A percentile compares a stretch with the other conserved stretches of the same genome.
Conservation (phyloP, 2,329 filamentous ascomycete species). For the Fusarium sp. region DNA sequence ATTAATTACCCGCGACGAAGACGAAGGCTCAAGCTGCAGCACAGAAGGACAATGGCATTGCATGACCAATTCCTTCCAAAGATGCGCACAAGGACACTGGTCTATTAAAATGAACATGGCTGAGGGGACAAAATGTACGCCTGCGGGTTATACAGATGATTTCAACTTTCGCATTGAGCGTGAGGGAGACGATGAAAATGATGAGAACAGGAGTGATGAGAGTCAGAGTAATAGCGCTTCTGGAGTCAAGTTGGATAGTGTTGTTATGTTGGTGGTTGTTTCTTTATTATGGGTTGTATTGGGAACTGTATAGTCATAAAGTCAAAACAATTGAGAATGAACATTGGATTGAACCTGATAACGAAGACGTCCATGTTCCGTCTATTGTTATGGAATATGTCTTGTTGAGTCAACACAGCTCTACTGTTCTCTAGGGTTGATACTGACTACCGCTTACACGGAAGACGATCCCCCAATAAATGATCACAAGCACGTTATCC, state of each 20-base stretch:
- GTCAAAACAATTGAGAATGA: background rate
- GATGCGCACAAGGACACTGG: constrained; percentile 62
- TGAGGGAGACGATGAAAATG: constrained; percentile 26
- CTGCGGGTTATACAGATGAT: constrained; percentile 54
- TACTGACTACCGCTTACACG: background rate
- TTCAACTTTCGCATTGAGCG: constrained; percentile 52
- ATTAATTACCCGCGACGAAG: constrained; percentile 42
- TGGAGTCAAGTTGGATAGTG: background rate
- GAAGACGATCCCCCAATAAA: background rate
- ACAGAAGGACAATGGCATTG: constrained; percentile 67
- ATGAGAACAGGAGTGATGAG: constrained; percentile 2
- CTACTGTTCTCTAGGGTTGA: background rate
- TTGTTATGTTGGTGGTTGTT: background rate
- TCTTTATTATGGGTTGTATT: constrained; percentile 17
- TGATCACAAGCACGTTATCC: background rate
- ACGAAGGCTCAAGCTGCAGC: constrained; percentile 54
- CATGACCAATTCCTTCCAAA: constrained; percentile 61
- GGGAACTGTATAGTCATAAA: background rate
- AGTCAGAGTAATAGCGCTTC: constrained; percentile 13
- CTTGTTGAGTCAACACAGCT: background rate
- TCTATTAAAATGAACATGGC: constrained; percentile 56
- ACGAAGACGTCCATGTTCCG: background rate
- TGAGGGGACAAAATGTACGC: constrained; percentile 58
- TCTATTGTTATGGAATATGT: background rate
- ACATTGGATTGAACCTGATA: background rate